Base-by-base conservation (phyloP, 2,329 filamentous ascomycete genomes). In the Claviceps africana region DNA sequence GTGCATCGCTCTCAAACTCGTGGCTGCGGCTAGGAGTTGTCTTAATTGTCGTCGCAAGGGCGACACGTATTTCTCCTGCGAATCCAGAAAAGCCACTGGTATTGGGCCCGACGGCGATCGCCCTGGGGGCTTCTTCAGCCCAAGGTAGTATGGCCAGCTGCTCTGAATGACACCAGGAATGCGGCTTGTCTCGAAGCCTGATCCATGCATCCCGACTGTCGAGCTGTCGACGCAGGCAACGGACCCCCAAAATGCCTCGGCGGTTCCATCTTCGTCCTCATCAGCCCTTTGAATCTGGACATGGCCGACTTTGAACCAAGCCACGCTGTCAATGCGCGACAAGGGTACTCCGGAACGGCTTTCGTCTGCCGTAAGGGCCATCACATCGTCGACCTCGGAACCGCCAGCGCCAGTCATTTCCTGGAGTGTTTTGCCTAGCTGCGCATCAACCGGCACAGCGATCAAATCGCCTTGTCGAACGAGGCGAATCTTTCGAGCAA, bases 261-360 rank as follows among this genome's bases (percentile, higher is more conserved):
- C 76, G 2, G 79, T 73, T 15, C 79, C 78, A 35, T 81, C 78
- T n/a, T 77, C 74, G 8, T 78, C 72, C 61, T 62, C 73, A 59
- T 72, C 82, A 59, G 62, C 67, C 59, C 71, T 81, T 62, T 72
- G 72, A 6, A 76, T 70, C 52, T 74, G 73, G 50, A 94, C 83
- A 54, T 88, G 85, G 40, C 85, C 85, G 42, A 98, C 85, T 57
- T 83, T 87, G 73, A 96, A 97, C 93, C 93, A 98, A 8, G 88
- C 90, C 21, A 95, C 86, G 31, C 74, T 78, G 66, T 77, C 80
- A 58, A 69, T 72, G 59, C 57, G 70, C 53, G 57, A 64, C 40
- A 53, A 50, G 13, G 60, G 56, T 33, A 58, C 60, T 19, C 60
- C 61, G 21, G 55, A 52, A 19, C 64, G 62, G 33, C 59, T 58